Percentiles rank a stretch among this genome's conserved stretches.
These are phyloP conservation scores for Phaeosphaeriaceae sp. DNA, from an alignment of 2,329 filamentous ascomycete species.

Conservation along the genomic window DNA sequence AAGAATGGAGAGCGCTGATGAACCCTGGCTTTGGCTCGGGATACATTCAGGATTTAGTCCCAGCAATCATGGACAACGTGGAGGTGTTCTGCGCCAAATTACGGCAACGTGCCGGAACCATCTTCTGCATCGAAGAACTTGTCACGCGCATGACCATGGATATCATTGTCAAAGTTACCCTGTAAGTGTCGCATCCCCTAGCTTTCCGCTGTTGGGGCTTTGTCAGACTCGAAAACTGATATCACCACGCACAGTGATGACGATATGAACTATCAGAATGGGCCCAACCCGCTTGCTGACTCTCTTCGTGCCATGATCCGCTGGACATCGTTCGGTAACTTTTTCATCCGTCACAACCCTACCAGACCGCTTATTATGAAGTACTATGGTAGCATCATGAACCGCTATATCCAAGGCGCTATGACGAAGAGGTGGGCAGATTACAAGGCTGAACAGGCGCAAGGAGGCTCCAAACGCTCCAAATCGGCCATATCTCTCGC, in stretches of 20 bases:
- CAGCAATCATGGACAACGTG: slow-evolving; percentile 21
- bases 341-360: neutral
- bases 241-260: neutral
- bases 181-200: slow-evolving; percentile 2
- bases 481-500: slow-evolving; percentile 5
- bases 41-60: slow-evolving; percentile 51
- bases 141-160: slow-evolving; percentile 11
- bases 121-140: slow-evolving; percentile 10
- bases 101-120: neutral
- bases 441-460: neutral
- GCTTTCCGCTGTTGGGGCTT: too few relatives aligned
- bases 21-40: slow-evolving; percentile 44
- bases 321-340: slow-evolving; percentile 2
- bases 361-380: neutral
- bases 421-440: neutral
- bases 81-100: slow-evolving; percentile 4
- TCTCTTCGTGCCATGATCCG: neutral
- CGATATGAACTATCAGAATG: slow-evolving; percentile 4
- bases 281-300: neutral
- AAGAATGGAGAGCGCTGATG: slow-evolving; percentile 37
- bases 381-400: slow-evolving; percentile 2
- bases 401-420: neutral
- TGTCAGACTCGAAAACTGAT: neutral
- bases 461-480: neutral
- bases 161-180: slow-evolving; percentile 8